These are phyloP conservation scores for Papilionanthe hybrid DNA, from an alignment of 116 monocot genomes.

Conservation along the genomic window DNA sequence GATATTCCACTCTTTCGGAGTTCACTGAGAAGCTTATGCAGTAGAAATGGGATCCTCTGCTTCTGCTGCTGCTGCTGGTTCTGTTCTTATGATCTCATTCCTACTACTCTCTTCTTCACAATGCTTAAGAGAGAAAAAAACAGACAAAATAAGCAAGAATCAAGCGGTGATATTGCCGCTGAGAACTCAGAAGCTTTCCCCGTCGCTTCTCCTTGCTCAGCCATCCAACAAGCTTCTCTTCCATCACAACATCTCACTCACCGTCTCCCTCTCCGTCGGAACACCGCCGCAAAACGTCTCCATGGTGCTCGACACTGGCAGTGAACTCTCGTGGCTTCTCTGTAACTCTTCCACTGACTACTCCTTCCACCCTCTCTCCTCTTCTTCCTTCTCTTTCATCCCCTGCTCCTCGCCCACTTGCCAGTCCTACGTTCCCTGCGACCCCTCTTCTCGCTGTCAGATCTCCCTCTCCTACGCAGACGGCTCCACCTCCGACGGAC, in stretches of 20 bases:
- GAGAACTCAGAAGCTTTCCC: background rate
- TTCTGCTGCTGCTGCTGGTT: too few relatives aligned
- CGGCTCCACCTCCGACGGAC: slow-evolving; percentile 20
- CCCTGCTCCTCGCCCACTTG: background rate
- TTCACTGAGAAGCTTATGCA: too few relatives aligned
- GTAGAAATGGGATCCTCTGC: too few relatives aligned
- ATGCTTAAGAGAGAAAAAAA: background rate
- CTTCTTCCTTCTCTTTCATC: too few relatives aligned
- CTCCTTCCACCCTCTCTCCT: background rate
- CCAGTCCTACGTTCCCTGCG: slow-evolving; percentile 26
- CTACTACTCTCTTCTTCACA: too few relatives aligned
- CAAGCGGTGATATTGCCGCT: background rate
- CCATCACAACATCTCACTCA: slow-evolving; percentile 58
- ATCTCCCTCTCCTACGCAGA: slow-evolving; percentile 6
- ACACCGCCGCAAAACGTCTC: slow-evolving; percentile 72
- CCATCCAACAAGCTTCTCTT: background rate
- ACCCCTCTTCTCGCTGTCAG: slow-evolving; percentile 31
- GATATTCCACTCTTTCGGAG: too few relatives aligned
- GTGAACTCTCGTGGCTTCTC: slow-evolving; percentile 78
- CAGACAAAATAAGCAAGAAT: background rate
- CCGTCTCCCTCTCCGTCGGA: slow-evolving; percentile 53
- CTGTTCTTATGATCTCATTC: too few relatives aligned
- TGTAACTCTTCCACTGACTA: slow-evolving; percentile 22
- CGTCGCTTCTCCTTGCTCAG: background rate
- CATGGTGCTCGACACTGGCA: slow-evolving; percentile 82